phyloP scores from a whole-genome alignment of 441 rosid species.

The Isatis lusitanica region DNA sequence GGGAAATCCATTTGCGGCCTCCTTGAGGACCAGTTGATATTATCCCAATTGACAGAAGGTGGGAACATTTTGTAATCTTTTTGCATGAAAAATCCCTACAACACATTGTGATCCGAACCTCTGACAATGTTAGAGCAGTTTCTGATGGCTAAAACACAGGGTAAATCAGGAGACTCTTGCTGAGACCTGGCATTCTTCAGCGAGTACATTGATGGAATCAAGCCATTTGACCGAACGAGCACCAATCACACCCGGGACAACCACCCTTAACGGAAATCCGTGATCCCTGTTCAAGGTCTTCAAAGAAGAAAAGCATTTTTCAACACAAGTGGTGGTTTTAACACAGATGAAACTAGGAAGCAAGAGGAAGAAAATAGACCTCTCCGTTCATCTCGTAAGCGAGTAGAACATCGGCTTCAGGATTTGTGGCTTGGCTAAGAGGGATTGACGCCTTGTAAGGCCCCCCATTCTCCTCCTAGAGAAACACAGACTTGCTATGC shows the following conservation, averaged over 20 bases:
- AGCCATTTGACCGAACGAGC: slow-evolving; percentile 99
- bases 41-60: slow-evolving; percentile 93
- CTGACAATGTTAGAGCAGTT: slow-evolving; percentile 16
- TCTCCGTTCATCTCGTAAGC: slow-evolving; percentile 99
- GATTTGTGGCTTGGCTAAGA: slow-evolving; percentile 84
- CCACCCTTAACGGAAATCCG: slow-evolving; percentile 84
- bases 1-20: slow-evolving; percentile 98
- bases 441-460: slow-evolving; percentile 97
- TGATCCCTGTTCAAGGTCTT: slow-evolving; percentile 93
- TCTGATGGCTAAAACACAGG: neutral
- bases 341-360: slow-evolving; percentile 19
- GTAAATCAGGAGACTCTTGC: neutral
- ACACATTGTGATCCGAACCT: slow-evolving; percentile 20
- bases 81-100: slow-evolving; percentile 97
- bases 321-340: slow-evolving; percentile 4
- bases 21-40: slow-evolving; percentile 84
- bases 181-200: slow-evolving; percentile 85
- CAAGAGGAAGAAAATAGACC: slow-evolving; percentile 39
- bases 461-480: slow-evolving; percentile 97
- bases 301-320: neutral
- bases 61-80: slow-evolving; percentile 98
- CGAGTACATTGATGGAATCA: slow-evolving; percentile 76
- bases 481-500: neutral
- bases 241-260: slow-evolving; percentile 97
- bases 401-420: slow-evolving; percentile 94